Percentiles rank a stretch among this genome's conserved stretches.
Evolutionary conservation across 2,329 filamentous ascomycete genomes (phyloP).

Genomic region (Neonectria faginata): DNA sequence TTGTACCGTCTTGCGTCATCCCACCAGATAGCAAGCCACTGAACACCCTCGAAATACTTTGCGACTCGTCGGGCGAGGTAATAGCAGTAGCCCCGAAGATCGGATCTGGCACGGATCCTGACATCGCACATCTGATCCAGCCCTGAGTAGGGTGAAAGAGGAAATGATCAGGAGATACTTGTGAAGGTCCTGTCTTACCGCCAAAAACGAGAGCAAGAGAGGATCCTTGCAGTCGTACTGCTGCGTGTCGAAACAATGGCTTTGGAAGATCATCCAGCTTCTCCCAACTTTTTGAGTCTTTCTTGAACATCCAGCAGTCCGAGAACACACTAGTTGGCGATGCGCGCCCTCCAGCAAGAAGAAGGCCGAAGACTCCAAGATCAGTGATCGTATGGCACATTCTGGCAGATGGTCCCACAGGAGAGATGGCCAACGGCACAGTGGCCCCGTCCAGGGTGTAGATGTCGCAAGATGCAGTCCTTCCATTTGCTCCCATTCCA

Average conservation of each 20-base stretch:
- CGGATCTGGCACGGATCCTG: conserved; percentile 49
- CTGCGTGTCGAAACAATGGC: conserved; percentile 81
- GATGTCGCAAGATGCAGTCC: conserved; percentile 64
- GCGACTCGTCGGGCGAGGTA: conserved; percentile 39
- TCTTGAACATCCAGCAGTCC: conserved; percentile 81
- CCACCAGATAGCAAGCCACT: conserved; percentile 79
- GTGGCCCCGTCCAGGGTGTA: conserved; percentile 49
- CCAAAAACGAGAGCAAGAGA: conserved; percentile 69
- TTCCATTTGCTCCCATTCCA: conserved; percentile 58
- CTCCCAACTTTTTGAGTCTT: conserved; percentile 67
- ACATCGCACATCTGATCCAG: conserved; percentile 59
- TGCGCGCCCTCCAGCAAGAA: conserved; percentile 82
- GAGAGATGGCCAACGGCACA: conserved; percentile 43
- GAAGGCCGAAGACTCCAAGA: conserved; percentile 65
- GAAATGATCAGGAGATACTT: conserved; percentile 63
- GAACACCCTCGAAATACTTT: conserved; percentile 49
- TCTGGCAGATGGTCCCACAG: conserved; percentile 53
- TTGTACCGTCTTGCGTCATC: conserved; percentile 71
- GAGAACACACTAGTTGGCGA: conserved; percentile 76
- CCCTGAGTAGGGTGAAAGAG: conserved; percentile 62
- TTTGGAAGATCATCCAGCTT: conserved; percentile 72
- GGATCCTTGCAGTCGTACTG: conserved; percentile 63
- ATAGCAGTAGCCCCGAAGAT: conserved; percentile 60
- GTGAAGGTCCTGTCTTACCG: conserved; percentile 65
- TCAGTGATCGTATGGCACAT: conserved; percentile 84